Evolutionary conservation across 2,329 filamentous ascomycete species (phyloP).

Genomic region (Whalleya microplaca): DNA sequence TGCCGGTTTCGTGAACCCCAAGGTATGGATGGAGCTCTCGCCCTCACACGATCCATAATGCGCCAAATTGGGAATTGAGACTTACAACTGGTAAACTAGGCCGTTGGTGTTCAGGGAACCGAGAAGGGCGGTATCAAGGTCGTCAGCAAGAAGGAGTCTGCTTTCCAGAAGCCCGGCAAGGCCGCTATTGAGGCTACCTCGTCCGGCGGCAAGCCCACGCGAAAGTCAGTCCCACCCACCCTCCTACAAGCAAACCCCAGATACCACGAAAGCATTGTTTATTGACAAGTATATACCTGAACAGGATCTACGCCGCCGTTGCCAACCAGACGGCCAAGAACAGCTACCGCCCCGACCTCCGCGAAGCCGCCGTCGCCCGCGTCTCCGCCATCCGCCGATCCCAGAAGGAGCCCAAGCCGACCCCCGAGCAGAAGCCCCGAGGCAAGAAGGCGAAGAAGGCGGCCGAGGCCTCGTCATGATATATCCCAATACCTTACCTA

Average conservation of each 20-base stretch:
- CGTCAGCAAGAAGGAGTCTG: conserved; percentile 80
- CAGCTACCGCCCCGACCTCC: conserved; percentile 83
- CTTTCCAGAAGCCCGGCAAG: conserved; percentile 73
- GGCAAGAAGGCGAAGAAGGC: conserved; percentile 81
- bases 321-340: conserved; percentile 81
- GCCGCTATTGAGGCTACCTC: conserved; percentile 68
- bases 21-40: conserved; percentile 61
- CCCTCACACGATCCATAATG: not conserved
- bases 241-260: not conserved
- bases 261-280: not conserved
- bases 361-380: conserved; percentile 78
- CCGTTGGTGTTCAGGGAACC: conserved; percentile 75
- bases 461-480: conserved; percentile 50
- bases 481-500: conserved; percentile 16
- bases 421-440: conserved; percentile 73
- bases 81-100: conserved; percentile 55
- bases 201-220: conserved; percentile 71
- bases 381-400: conserved; percentile 82
- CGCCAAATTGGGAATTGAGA: conserved; percentile 11
- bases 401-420: conserved; percentile 78
- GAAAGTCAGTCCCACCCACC: conserved; percentile 68
- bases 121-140: conserved; percentile 82
- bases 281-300: conserved; percentile 8
- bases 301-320: conserved; percentile 85
- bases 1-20: conserved; percentile 90